Base-by-base conservation (phyloP, 768 basidiomycete genomes). In the Mycena alexandri region DNA sequence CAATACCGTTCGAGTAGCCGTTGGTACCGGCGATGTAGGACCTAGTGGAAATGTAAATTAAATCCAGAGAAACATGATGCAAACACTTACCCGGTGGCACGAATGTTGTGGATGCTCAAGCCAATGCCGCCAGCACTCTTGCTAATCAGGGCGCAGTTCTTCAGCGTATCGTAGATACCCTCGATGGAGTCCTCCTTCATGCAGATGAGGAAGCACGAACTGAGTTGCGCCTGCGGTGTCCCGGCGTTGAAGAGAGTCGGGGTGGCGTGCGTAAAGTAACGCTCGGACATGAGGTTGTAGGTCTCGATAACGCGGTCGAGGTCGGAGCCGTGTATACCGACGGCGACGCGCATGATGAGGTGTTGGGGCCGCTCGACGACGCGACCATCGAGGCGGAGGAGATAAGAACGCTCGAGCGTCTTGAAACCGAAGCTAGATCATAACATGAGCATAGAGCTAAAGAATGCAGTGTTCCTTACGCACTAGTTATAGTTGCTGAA, bases 121-220 rank as follows among this genome's bases (percentile, higher is more conserved):
- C 98, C 98, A 77, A 99, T 98, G 59, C 98, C 98, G 74, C 98
- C 98, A 25, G 98, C 98, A 7, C 96, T 98, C 85, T 99, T 99
- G 76, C 95, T 97, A 79, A 99, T 99, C 93, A 98, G 94, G 5
- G 98, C 98, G 76, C 98, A 99, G 68, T 89, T 94, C 85, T 98
- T 99, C 72, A 99, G 85, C 0, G 98, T 99, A 73, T 99, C 97
- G 78, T 99, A 99, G 80, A 99, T 99, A 21, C 98, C 98, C 72
- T 99, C 98, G 65, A 99, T 99, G 5, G 95, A 97, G 79, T 99
- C 98, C 21, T 98, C 96, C 80, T 96, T 95, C 98, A 99, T 99
- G 76, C 91, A 91, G 53, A 99, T 91, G 63, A 99, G 89, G 89
- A 99, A 99, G 82, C 98, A 99, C 4, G 95, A 97, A 68, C 93